phyloP scores from a whole-genome alignment of 352 stramenopile genomes.

The Lagenidium giganteum region DNA sequence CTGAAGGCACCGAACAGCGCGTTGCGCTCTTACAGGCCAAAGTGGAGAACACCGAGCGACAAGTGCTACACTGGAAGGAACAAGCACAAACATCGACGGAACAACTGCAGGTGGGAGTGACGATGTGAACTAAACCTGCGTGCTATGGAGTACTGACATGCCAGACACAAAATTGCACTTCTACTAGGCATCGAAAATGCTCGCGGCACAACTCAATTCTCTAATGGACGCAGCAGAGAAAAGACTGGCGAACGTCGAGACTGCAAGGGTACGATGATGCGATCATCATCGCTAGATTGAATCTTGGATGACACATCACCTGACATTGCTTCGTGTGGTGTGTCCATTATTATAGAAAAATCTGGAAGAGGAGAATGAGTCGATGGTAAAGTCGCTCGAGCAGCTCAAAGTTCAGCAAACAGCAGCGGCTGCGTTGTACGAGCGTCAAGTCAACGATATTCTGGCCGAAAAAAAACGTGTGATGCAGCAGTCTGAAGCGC shows the following conservation, averaged over 20 bases:
- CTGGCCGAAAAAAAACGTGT: too few relatives aligned
- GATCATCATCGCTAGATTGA: too few relatives aligned
- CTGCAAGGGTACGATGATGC: slow-evolving; percentile 4
- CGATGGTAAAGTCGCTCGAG: too few relatives aligned
- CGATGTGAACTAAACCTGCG: neutral
- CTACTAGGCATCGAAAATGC: neutral
- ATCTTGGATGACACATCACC: too few relatives aligned
- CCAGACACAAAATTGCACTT: neutral
- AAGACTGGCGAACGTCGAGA: slow-evolving; percentile 4
- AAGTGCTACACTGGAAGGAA: slow-evolving; percentile 31
- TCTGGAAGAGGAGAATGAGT: too few relatives aligned
- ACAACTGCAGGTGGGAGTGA: slow-evolving; percentile 31
- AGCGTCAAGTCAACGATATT: too few relatives aligned
- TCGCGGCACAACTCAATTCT: slow-evolving; percentile 7
- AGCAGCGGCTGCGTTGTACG: too few relatives aligned
- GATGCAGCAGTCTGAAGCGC: too few relatives aligned
- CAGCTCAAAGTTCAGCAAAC: too few relatives aligned
- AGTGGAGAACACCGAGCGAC: slow-evolving; percentile 28
- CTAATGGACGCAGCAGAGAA: neutral
- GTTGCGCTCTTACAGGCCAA: slow-evolving; percentile 24
- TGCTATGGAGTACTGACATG: neutral
- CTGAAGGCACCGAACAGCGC: slow-evolving; percentile 18
- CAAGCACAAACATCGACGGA: slow-evolving; percentile 27
- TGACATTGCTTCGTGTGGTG: too few relatives aligned
- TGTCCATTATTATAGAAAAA: too few relatives aligned